Evolutionary conservation across 1,284 basidiomycete species (phyloP).

Genomic region (Ganoderma lucidum): DNA sequence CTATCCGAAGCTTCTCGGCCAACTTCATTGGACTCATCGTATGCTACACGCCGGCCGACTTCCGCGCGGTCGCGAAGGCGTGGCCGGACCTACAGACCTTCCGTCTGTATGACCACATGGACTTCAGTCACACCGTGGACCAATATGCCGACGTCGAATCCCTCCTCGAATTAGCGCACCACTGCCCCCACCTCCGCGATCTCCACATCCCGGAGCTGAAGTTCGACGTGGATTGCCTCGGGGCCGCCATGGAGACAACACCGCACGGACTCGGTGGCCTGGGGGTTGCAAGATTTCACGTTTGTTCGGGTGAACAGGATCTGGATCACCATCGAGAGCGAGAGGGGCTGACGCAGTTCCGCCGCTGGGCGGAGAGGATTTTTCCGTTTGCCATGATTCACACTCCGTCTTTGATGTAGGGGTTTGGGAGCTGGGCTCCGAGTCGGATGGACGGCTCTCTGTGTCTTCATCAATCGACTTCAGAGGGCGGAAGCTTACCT

Average conservation of each 20-base stretch:
- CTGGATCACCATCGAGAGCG: no score
- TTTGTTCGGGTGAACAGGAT: no score
- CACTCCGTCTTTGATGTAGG: no score
- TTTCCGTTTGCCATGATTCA: no score
- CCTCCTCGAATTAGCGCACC: background rate
- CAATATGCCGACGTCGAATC: background rate
- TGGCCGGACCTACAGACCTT: conserved; percentile 3
- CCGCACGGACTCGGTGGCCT: background rate
- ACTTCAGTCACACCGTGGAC: background rate
- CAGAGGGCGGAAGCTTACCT: no score
- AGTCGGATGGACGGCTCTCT: no score
- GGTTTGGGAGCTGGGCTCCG: no score
- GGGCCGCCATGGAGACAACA: background rate
- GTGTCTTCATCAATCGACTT: no score
- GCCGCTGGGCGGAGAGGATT: no score
- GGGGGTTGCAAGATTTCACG: no score
- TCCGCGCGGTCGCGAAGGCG: background rate
- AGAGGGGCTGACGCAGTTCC: no score
- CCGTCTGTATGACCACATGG: background rate
- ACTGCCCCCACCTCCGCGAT: background rate
- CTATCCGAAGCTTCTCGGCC: background rate
- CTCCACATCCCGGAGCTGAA: background rate
- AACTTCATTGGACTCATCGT: background rate
- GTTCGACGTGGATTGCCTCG: background rate
- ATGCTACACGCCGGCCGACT: background rate